A percentile compares a stretch with the other conserved stretches of the same genome.
Conservation (phyloP, 2,329 filamentous ascomycete species). For the Sarocladium kiliense region DNA sequence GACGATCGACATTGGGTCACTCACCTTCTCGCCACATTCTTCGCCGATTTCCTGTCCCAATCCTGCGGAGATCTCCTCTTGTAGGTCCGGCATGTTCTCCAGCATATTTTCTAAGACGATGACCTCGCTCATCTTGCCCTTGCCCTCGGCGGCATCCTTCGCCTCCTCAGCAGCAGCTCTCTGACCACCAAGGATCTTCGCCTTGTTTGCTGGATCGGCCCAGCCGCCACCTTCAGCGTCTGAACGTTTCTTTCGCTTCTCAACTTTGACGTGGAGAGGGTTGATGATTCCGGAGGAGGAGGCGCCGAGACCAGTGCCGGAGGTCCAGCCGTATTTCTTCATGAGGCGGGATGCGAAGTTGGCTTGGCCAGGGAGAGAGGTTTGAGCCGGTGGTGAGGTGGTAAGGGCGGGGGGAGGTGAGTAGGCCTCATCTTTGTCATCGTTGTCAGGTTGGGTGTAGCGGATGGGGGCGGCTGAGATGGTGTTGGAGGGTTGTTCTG, state of each 20-base stretch:
- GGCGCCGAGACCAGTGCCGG: conserved; percentile 82
- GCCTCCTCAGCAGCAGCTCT: conserved; percentile 40
- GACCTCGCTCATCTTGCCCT: conserved; percentile 70
- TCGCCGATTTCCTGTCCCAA: conserved; percentile 94
- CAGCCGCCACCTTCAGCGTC: conserved; percentile 78
- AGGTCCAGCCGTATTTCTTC: conserved; percentile 89
- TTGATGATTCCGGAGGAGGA: conserved; percentile 77
- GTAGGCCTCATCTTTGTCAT: conserved; percentile 33
- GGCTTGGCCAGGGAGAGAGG: conserved; percentile 61
- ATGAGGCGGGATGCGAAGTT: conserved; percentile 86
- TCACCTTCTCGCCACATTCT: conserved; percentile 76
- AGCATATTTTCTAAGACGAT: conserved; percentile 82
- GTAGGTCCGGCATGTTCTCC: conserved; percentile 70
- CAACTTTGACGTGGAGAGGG: conserved; percentile 76
- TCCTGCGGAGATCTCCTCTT: conserved; percentile 68
- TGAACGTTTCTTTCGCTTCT: conserved; percentile 75
- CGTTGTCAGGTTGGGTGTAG: conserved; percentile 43
- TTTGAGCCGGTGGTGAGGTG: conserved; percentile 20
- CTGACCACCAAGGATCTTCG: conserved; percentile 72
- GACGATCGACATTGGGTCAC: too few relatives aligned
- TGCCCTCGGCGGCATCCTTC: conserved; percentile 43
- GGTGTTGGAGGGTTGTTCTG: conserved; percentile 38
- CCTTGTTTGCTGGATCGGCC: conserved; percentile 62
- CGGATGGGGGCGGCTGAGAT: conserved; percentile 76
- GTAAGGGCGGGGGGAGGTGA: conserved; percentile 42